Percentiles rank a stretch among this genome's conserved stretches.
These are phyloP conservation scores for Coniochaeta sp. DNA, from an alignment of 2,329 filamentous ascomycete genomes.

Conservation along the genomic window DNA sequence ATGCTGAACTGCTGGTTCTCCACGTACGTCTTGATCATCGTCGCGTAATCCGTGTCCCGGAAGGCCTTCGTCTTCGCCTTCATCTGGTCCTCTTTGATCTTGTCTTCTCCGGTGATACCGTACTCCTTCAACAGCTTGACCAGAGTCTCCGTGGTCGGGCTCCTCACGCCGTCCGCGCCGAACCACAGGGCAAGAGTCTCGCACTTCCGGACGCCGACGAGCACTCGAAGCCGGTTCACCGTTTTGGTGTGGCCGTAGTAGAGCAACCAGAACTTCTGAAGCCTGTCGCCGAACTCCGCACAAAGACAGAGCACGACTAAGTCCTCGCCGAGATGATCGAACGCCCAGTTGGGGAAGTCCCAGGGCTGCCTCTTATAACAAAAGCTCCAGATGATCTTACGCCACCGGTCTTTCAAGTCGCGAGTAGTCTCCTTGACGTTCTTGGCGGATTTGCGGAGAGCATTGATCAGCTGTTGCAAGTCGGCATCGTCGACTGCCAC, in stretches of 20 bases:
- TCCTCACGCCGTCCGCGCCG: not conserved
- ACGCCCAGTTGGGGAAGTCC: not conserved
- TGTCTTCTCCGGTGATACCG: too few relatives aligned
- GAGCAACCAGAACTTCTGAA: not conserved
- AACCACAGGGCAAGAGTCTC: slow-evolving; percentile 2
- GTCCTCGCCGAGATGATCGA: not conserved
- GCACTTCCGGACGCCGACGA: not conserved
- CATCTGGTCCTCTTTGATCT: too few relatives aligned
- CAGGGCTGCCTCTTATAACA: not conserved
- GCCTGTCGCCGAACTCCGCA: not conserved
- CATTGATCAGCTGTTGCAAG: too few relatives aligned
- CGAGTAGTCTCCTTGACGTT: too few relatives aligned
- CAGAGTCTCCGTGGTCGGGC: slow-evolving; percentile 8
- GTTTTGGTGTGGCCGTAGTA: not conserved
- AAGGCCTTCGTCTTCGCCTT: too few relatives aligned
- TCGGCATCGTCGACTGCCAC: too few relatives aligned
- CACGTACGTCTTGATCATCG: too few relatives aligned
- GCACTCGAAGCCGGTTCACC: not conserved
- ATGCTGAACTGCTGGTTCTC: too few relatives aligned
- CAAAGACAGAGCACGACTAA: not conserved
- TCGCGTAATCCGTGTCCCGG: too few relatives aligned
- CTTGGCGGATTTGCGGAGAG: too few relatives aligned
- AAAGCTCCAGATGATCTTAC: not conserved
- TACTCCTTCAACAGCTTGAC: too few relatives aligned
- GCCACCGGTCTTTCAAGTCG: too few relatives aligned